A percentile compares a stretch with the other conserved stretches of the same genome.
These are phyloP conservation scores for Mariannaea elegans DNA, from an alignment of 2,329 filamentous ascomycete genomes.

Conservation along the genomic window DNA sequence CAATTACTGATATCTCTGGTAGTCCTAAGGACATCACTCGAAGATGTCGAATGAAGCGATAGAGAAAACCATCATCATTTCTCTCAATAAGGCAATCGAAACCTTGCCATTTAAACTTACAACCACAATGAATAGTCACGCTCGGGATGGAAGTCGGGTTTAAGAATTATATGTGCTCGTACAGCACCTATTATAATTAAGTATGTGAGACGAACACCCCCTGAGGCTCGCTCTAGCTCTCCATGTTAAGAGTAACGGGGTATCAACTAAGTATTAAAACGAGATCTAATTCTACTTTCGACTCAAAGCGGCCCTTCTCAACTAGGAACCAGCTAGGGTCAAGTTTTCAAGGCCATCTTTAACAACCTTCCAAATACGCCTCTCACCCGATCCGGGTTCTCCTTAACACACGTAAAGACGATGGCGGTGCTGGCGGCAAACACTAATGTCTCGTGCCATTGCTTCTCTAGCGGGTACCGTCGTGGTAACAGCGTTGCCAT, in stretches of 20 bases:
- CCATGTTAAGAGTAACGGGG: not conserved
- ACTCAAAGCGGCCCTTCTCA: not conserved
- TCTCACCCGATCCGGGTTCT: slow-evolving; percentile 70
- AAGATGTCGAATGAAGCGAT: no score
- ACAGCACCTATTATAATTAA: no score
- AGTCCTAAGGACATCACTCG: no score
- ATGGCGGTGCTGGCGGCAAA: slow-evolving; percentile 76
- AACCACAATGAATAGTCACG: no score
- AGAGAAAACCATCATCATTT: no score
- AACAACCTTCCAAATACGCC: slow-evolving; percentile 74
- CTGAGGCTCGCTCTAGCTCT: not conserved
- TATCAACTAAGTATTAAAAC: not conserved
- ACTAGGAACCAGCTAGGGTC: slow-evolving; percentile 3
- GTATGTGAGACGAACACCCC: no score
- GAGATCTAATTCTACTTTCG: not conserved
- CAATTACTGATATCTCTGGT: no score
- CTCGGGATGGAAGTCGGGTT: no score
- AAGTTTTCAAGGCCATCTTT: slow-evolving; percentile 56
- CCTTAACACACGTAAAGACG: slow-evolving; percentile 72
- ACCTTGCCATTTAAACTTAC: no score
- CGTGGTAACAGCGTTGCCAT: slow-evolving; percentile 78
- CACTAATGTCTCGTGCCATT: slow-evolving; percentile 72
- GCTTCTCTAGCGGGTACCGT: slow-evolving; percentile 67
- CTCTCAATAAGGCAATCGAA: no score
- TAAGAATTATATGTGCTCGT: no score